Evolutionary conservation across 441 rosid genomes (phyloP), one percentile per base, ranked within the genome.

Genomic region (Eruca vesicaria): DNA sequence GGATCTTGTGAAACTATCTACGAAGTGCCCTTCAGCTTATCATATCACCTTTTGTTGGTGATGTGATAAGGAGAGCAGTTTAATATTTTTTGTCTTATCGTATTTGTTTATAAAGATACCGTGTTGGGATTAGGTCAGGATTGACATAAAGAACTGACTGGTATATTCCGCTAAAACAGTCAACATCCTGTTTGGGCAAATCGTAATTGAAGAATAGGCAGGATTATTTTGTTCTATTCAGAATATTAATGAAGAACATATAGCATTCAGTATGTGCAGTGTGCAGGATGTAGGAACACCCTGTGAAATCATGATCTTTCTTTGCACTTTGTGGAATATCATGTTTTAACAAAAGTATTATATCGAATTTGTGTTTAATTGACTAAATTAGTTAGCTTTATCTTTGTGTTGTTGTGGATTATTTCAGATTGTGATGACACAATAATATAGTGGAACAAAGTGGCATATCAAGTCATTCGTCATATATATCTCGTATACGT

Each of bases 21-120:
- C 16, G 71, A 73, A 78, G 74, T 68, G 74, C 68, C 75, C 78
- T 28, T 78, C 78, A 68, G 52, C 78, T 68, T 78, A 78, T 78
- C 78, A 61, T 19, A 52, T 52, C 26, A 48, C 69, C 35, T 50
- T 71, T 68, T 55, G 66, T 68, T 61, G 20, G 35, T 53, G 74
- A 53, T 78, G 61, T 72, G 81, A 78, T 78, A 78, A 72, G 80
- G 64, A 64, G 81, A 78, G 5, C 70, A 48, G 69, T 72, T 72
- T 55, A 53, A n/a, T 55, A 29, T 36, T 64, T 8, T 45, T 71
- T 53, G 70, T 72, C 81, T 53, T 78, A 72, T 78, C 74, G 52
- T 59, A 66, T 72, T 68, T 11, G 15, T 68, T 68, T 28, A 55
- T 8, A 53, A 41, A 72, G 63, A 61, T 53, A 38, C 56, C 52